Base-by-base conservation (phyloP, 768 basidiomycete species). In the Cubamyces sp. region DNA sequence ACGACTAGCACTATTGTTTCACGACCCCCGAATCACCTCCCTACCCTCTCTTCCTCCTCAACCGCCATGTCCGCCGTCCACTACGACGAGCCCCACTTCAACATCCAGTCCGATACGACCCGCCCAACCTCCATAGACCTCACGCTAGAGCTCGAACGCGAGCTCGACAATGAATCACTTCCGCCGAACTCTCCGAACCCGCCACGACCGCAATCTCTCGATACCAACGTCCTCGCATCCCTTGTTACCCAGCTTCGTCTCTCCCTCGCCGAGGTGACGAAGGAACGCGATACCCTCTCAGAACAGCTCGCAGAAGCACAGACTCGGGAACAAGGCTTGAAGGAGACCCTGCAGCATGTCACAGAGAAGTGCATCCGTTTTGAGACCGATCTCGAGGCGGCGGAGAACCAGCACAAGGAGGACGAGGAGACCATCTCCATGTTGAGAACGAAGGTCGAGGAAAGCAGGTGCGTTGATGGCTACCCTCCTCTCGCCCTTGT, bases 371-470 rank as follows among this genome's bases (percentile, higher is more conserved):
- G 84, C 26, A 81, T 84, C 23, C 68, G 69, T 6, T 73, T 84
- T 59, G 86, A 90, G 65, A 84, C 83, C 58, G 80, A 86, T 46
- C 77, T 91, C 5, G 79, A 84, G 69, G 78, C 78, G 49, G 73
- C 72, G 3, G 70, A 62, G 28, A 70, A 76, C 19, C 77, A 74
- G 64, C 68, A 59, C 50, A 83, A 80, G 61, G 91, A 93, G 49
- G 88, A 92, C 57, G 90, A 91, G 69, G 87, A 92, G 62, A 87
- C 90, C 40, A 90, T 94, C 50, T 74, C 78, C 3, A 75, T 94
- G 74, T 77, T 94, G 52, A 83, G 92, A 39, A 80, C 84, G n/a
- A 94, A 93, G 72, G 90, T 94, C 3, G 92, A 94, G 68, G 92
- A 94, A 74, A 92, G 90, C 80, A 83, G 92, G 91, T 90, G 67